Base-by-base conservation (phyloP, 495 filamentous ascomycete species). In the Lepidopterella palustris region DNA sequence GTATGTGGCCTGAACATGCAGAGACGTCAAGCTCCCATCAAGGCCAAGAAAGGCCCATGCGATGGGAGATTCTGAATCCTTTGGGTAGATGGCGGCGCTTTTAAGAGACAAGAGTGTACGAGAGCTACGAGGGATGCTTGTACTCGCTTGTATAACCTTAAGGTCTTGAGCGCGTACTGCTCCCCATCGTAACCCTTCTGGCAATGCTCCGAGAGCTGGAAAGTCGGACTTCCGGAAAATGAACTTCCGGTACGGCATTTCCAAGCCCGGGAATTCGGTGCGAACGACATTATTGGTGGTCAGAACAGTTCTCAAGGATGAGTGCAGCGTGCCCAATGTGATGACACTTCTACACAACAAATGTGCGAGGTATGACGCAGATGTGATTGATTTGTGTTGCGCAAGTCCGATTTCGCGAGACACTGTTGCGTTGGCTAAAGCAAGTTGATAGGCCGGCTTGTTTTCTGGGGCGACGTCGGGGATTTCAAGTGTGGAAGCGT, bases 11-110 rank as follows among this genome's bases (percentile, higher is more conserved):
- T 75, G 70, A 2, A 65, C 63, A 50, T 72, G 69, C 11, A 75
- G 45, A 20, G 68, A 59, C 20, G 65, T 69, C 18, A 74, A 49
- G 25, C 61, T 65, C 0, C 60, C 69, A 51, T 75, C 73, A 23
- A 68, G 60, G 1, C 73, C 72, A 2, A 73, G 45, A 53, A 75
- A 75, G 15, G 67, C 64, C 73, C 73, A 75, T 35, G 72, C 68
- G 28, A 74, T 62, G 9, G 62, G 60, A 6, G 51, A 49, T 11
- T 58, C 56, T 10, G 55, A 49, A 21, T 42, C 13, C 21, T 61
- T 26, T n/a, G 60, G 53, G 27, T 61, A 62, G 10, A 68, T 55
- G n/a, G 57, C 58, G n/a, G 62, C 55, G 29, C 50, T 58, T 29
- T 59, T 62, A 48, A 64, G 11, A 9, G 61, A 58, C 31, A 62